Evolutionary conservation across 805 yeast genomes (phyloP), one percentile per base, ranked within the genome.

Genomic region (Barnettozyma wickerhamii): DNA sequence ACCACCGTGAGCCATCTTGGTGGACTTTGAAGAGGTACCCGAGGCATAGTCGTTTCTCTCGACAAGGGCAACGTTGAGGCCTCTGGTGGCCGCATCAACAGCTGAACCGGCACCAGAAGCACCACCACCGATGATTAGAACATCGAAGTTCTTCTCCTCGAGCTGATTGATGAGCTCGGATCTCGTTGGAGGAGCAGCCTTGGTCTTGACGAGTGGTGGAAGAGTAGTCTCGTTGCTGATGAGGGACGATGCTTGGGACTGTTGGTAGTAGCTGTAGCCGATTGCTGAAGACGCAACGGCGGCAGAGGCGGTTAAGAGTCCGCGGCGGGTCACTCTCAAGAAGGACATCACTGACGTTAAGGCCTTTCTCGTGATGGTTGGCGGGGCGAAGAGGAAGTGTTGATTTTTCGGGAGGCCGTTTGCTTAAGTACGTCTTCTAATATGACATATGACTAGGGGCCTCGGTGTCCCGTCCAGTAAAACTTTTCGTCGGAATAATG

Each of bases 1-100:
- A 62, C 98, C 98, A 51, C 98, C 98, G 60, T 90, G 98, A 33
- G 95, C 96, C 81, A 90, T 85, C 68, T 90, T 90, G 36, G 98
- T 90, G 13, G 95, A 85, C 56, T 89, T 85, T 27, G 96, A 88
- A 7, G 95, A 84, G 13, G 97, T 91, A 31, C 96, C 96, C 9
- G 88, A 74, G 7, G 96, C 95, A 59, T 84, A 90, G 68, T 90
- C 98, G 49, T 78, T 79, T 59, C 83, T 83, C 64, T 90, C 98
- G 44, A 90, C 74, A 43, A 90, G 63, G 38, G 95, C 85, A 32
- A 88, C 96, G 57, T 87, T 85, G 52, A 89, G 75, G 35, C 97
- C 97, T 63, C 98, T 75, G 32, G 95, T 76, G 21, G 83, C 76
- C 28, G 96, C 96, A 65, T 90, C 98, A 33, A 90, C 69, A 1